Evolutionary conservation across 2,329 filamentous ascomycete genomes (phyloP), one percentile per base, ranked within the genome.

Genomic region (Thermomyces lanuginosus): DNA sequence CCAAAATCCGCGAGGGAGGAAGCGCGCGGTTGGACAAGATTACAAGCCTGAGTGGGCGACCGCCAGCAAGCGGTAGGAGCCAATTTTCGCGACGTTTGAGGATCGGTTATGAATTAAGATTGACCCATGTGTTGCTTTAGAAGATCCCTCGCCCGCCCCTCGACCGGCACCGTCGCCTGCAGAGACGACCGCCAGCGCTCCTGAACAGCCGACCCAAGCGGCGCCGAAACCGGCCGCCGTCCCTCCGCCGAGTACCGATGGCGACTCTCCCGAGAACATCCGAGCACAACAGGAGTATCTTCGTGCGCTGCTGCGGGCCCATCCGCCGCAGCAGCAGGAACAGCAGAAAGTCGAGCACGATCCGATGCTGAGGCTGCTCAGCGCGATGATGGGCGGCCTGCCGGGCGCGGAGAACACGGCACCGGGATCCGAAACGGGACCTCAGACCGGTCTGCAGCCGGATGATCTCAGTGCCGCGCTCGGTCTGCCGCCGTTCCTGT

Each of bases 21-120:
- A 61, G 65, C 20, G 62, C 65, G 19, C 60, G 71, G 35, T 53
- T 76, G 22, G 65, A 72, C 30, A 66, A 67, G 39, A 76, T 76
- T 46, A 71, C 68, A 20, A 60, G 60, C 19, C 45, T 73, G 28
- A 70, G 68, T 31, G 71, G 68, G 36, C 51, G 60, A 24, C 51
- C 48, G 31, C 54, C 60, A 21, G 52, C 54, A 29, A 41, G 43
- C 27, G 42, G 54, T 58, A 45, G 13, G 27, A 16, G 10, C 12
- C 11, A 9, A 14, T 19, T 16, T 12, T 13, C 18, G 21, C 22
- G 8, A 13, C 11, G 9, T 27, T 17, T 23, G 8, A 4, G 4
- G 17, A 28, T 22, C 5, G 17, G 4, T 16, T 20, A 15, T 25
- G 28, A 17, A 29, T 21, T 14, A 10, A 13, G 15, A 4, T 18